Conservation (phyloP, 495 filamentous ascomycete genomes). For the Thermothielavioides terrestris region DNA sequence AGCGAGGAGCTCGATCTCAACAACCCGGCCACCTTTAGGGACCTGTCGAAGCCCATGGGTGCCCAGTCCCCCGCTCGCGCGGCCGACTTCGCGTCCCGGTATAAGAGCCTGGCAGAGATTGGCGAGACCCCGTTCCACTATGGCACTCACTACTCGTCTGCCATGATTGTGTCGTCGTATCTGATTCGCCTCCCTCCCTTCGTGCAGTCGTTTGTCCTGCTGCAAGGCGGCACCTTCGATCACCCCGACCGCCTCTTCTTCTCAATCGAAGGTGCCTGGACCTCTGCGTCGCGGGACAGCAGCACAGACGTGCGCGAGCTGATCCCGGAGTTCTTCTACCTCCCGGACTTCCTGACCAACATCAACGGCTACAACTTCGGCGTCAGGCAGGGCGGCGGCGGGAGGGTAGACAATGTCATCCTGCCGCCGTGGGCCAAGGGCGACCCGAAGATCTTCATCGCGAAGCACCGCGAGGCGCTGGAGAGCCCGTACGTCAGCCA, state of each 20-base stretch:
- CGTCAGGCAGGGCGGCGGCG: constrained; percentile 65
- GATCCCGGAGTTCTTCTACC: constrained; percentile 93
- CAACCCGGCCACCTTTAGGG: constrained; percentile 76
- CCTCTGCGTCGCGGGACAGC: constrained; percentile 78
- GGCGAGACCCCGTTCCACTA: constrained; percentile 90
- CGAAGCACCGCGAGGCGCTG: constrained; percentile 86
- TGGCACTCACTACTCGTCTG: constrained; percentile 96
- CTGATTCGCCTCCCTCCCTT: constrained; percentile 93
- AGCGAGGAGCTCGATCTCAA: constrained; percentile 88
- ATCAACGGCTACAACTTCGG: constrained; percentile 93
- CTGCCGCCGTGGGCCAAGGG: constrained; percentile 96
- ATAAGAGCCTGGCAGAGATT: constrained; percentile 85
- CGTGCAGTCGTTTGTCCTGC: constrained; percentile 90
- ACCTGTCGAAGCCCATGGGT: constrained; percentile 93
- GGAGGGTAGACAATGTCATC: constrained; percentile 70
- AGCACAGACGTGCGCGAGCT: constrained; percentile 91
- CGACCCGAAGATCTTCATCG: constrained; percentile 90
- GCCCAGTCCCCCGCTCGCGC: constrained; percentile 73
- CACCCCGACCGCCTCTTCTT: constrained; percentile 93
- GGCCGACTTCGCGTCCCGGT: constrained; percentile 69
- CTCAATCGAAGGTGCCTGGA: constrained; percentile 85
- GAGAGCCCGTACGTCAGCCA: constrained; percentile 91
- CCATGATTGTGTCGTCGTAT: constrained; percentile 97
- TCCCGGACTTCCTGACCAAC: constrained; percentile 88
- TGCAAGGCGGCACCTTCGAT: constrained; percentile 94